Percentiles rank a stretch among this genome's conserved stretches.
Evolutionary conservation across 176 grass and related monocot species (phyloP).

Genomic region (Phragmites australis): DNA sequence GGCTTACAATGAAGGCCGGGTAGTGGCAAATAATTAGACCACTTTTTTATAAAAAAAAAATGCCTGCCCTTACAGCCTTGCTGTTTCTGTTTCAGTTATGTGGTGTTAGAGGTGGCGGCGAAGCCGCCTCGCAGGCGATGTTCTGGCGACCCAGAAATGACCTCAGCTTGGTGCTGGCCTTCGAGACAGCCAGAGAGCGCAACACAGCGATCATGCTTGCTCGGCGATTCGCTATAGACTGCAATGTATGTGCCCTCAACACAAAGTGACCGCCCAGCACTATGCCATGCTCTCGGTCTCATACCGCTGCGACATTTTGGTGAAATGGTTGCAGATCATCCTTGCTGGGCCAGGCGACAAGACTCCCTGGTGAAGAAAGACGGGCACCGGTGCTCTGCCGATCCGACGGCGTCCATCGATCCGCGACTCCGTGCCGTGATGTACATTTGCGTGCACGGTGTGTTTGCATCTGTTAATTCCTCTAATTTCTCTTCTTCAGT

Average conservation of each 20-base stretch:
- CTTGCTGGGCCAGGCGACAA: constrained; percentile 65
- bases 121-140: constrained; percentile 61
- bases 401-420: background rate
- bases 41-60: too few relatives aligned
- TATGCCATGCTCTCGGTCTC: background rate
- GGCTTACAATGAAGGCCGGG: too few relatives aligned
- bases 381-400: background rate
- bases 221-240: constrained; percentile 75
- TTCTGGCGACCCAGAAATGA: constrained; percentile 69
- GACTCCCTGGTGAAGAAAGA: constrained; percentile 39
- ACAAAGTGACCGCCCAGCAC: background rate
- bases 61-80: background rate
- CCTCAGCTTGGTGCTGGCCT: constrained; percentile 62
- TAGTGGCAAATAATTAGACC: too few relatives aligned
- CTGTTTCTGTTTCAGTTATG: constrained; percentile 55
- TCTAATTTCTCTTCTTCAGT: background rate
- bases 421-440: background rate
- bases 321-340: constrained; percentile 53
- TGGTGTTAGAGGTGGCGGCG: constrained; percentile 71
- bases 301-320: background rate
- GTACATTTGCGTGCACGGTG: constrained; percentile 34
- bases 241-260: constrained; percentile 57
- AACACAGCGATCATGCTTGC: constrained; percentile 82
- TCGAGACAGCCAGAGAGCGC: constrained; percentile 68
- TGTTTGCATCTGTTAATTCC: constrained; percentile 30